These are phyloP conservation scores for Penicillium crustosum DNA, from an alignment of 2,329 filamentous ascomycete genomes.

Conservation along the genomic window DNA sequence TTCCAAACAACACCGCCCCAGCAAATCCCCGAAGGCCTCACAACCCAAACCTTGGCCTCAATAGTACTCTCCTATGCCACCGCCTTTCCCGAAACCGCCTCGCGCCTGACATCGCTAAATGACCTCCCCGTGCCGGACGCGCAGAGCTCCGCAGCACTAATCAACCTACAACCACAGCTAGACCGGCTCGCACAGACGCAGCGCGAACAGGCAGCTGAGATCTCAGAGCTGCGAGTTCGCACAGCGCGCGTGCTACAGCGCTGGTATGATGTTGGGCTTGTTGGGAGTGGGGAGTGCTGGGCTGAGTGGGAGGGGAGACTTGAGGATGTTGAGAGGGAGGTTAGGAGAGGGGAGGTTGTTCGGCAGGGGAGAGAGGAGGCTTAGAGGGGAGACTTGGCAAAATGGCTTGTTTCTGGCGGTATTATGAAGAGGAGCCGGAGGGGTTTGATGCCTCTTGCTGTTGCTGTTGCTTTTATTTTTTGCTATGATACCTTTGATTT, in stretches of 20 bases:
- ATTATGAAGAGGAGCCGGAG: neutral
- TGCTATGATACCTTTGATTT: conserved; percentile 7
- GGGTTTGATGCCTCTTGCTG: neutral
- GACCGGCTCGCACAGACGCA: conserved; percentile 39
- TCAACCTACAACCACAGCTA: conserved; percentile 45
- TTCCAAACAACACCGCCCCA: conserved; percentile 39
- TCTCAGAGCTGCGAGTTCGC: conserved; percentile 44
- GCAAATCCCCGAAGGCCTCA: conserved; percentile 37
- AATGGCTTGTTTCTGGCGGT: neutral
- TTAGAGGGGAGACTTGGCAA: conserved; percentile 17
- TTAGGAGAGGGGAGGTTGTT: conserved; percentile 63
- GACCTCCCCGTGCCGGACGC: conserved; percentile 49
- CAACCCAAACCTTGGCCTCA: conserved; percentile 38
- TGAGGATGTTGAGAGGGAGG: conserved; percentile 62
- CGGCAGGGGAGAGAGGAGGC: conserved; percentile 54
- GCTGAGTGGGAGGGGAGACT: conserved; percentile 70
- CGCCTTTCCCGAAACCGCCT: conserved; percentile 49
- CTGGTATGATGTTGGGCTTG: conserved; percentile 73
- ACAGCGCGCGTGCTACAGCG: conserved; percentile 56
- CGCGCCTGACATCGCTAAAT: conserved; percentile 49
- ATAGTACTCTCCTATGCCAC: conserved; percentile 48
- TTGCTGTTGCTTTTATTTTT: neutral
- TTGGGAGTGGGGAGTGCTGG: conserved; percentile 67
- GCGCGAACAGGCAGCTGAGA: conserved; percentile 39
- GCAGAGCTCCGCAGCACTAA: conserved; percentile 41